A percentile compares a stretch with the other conserved stretches of the same genome.
Conservation (phyloP, 129 eudicot genomes). For the carrot (Daucus carota) region DH1_v3.0 NC_030382.2:12381501-12382000, state of each 20-base stretch:
- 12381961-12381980: neutral
- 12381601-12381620: neutral
- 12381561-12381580: too few species aligned
- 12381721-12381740: neutral
- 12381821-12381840: neutral
- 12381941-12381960: neutral
- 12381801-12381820: neutral
- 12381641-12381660: neutral
- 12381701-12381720: neutral
- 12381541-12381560: too few species aligned
- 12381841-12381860: too few species aligned
- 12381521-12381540: too few species aligned
- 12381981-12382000: constrained; percentile 8
- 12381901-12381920: constrained; percentile 1
- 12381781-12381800: neutral
- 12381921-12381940: constrained; percentile 4
- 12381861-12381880: neutral
- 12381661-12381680: constrained; percentile 3
- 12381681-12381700: neutral
- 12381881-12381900: constrained; percentile 4
- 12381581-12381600: too few species aligned
- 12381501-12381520: too few species aligned
- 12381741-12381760: neutral
- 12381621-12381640: neutral
- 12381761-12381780: neutral